Percentiles rank a stretch among this genome's conserved stretches.
Conservation (phyloP, 2,329 filamentous ascomycete genomes). For the Stachybotrys echinatus region DNA sequence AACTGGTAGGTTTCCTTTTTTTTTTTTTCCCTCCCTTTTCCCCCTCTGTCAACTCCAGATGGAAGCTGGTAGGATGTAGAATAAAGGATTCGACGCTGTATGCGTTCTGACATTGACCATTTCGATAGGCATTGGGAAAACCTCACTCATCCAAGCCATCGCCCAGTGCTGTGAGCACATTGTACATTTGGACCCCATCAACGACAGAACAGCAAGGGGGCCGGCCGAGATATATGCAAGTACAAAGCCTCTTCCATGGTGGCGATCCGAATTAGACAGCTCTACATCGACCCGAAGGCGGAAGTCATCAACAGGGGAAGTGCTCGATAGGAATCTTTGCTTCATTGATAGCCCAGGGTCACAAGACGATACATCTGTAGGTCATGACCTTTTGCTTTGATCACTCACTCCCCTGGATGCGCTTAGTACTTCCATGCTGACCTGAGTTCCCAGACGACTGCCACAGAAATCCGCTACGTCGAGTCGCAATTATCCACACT, state of each 20-base stretch:
- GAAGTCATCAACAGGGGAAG: slow-evolving; percentile 65
- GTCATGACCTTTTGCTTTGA: slow-evolving; percentile 14
- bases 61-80: too few relatives aligned
- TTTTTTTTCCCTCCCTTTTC: neutral
- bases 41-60: too few relatives aligned
- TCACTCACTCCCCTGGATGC: neutral
- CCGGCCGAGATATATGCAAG: slow-evolving; percentile 72
- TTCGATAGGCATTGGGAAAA: slow-evolving; percentile 71
- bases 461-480: slow-evolving; percentile 54
- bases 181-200: slow-evolving; percentile 77
- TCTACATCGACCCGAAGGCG: slow-evolving; percentile 48
- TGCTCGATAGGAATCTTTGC: slow-evolving; percentile 87
- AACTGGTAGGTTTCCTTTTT: slow-evolving; percentile 48
- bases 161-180: slow-evolving; percentile 86
- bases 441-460: neutral
- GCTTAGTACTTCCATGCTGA: neutral
- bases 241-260: slow-evolving; percentile 78
- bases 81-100: too few relatives aligned
- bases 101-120: neutral
- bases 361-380: slow-evolving; percentile 45
- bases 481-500: slow-evolving; percentile 39
- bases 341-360: slow-evolving; percentile 82
- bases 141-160: slow-evolving; percentile 82
- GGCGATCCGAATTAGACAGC: slow-evolving; percentile 80
- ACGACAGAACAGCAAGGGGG: slow-evolving; percentile 17